phyloP scores from a whole-genome alignment of 257 asterid species.

The Solanum chaucha region DNA sequence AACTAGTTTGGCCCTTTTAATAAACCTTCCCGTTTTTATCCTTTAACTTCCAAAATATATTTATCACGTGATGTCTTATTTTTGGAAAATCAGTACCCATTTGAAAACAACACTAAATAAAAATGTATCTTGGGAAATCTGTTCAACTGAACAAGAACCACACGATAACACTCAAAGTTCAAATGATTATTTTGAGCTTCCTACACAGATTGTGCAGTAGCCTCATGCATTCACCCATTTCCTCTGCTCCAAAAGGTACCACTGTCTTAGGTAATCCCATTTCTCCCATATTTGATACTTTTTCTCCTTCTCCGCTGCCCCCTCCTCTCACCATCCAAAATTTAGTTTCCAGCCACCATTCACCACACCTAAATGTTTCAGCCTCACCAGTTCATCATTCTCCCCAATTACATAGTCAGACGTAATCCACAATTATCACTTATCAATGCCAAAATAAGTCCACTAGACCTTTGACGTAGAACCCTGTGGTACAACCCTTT shows the following conservation, averaged over 20 bases:
- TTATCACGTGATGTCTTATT: too few species aligned
- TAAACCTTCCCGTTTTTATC: too few species aligned
- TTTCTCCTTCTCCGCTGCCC: neutral
- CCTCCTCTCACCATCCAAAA: neutral
- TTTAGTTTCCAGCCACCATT: neutral
- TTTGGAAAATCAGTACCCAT: too few species aligned
- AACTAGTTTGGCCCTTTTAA: too few species aligned
- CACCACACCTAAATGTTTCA: neutral
- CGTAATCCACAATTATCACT: too few species aligned
- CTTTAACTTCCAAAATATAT: too few species aligned
- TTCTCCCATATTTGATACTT: too few species aligned
- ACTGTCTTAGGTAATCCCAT: neutral
- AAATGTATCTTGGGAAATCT: too few species aligned
- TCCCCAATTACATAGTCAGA: neutral
- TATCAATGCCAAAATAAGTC: too few species aligned
- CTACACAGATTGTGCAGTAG: neutral
- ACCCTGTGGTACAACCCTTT: too few species aligned
- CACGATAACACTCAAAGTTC: neutral
- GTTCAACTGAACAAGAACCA: neutral
- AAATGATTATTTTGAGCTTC: neutral
- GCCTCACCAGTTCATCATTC: neutral
- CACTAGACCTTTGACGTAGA: too few species aligned
- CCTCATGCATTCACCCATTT: neutral
- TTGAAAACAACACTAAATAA: too few species aligned
- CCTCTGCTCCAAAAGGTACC: neutral